Evolutionary conservation across 441 rosid genomes (phyloP).

Genomic region (Isatis lusitanica): DNA sequence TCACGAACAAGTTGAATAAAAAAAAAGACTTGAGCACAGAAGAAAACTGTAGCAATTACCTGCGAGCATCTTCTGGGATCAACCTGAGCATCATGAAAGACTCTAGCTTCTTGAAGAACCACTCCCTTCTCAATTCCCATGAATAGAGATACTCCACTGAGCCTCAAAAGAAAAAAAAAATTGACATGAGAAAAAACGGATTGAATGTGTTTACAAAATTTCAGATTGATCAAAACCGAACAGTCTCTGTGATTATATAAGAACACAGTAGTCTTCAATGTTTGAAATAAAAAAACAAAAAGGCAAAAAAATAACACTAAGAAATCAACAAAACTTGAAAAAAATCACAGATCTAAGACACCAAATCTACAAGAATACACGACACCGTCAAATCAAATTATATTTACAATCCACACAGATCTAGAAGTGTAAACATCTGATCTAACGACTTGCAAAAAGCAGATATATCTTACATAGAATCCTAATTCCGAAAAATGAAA

Average conservation of each 20-base stretch:
- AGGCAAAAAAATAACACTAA: no score
- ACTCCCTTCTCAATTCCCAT: conserved; percentile 98
- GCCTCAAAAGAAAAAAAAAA: background rate
- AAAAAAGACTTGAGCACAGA: background rate
- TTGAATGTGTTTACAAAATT: background rate
- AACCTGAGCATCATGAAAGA: conserved; percentile 96
- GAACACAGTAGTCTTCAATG: background rate
- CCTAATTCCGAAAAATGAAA: no score
- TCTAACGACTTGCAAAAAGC: conserved; percentile 24
- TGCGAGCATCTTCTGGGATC: conserved; percentile 98
- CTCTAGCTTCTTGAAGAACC: conserved; percentile 97
- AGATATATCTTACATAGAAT: conserved; percentile 5
- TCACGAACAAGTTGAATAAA: conserved; percentile 14
- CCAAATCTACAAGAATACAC: background rate
- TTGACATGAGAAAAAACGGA: conserved; percentile 6
- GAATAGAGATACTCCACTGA: conserved; percentile 94
- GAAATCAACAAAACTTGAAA: background rate
- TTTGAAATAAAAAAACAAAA: background rate
- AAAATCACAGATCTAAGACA: conserved; percentile 24
- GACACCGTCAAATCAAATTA: background rate
- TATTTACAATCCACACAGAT: conserved; percentile 42
- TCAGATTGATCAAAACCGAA: conserved; percentile 4
- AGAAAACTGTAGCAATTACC: conserved; percentile 45
- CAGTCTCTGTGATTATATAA: background rate
- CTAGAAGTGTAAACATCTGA: conserved; percentile 42